These are phyloP conservation scores for Epithemia pelagica DNA, from an alignment of 108 stramenopile genomes.

Conservation along the genomic window DNA sequence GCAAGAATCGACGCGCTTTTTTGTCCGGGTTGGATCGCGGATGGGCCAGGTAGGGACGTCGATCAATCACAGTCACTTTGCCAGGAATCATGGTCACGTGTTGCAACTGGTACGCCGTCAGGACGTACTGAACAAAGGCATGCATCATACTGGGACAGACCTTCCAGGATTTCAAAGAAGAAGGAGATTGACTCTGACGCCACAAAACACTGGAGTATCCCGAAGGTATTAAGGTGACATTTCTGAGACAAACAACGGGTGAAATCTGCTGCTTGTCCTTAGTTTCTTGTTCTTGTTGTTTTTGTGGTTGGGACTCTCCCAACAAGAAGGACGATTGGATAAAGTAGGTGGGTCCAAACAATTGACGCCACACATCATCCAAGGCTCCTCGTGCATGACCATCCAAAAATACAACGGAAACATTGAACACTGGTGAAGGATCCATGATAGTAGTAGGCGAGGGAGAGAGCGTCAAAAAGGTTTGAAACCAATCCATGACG, in stretches of 20 bases:
- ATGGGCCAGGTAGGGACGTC: slow-evolving; percentile 31
- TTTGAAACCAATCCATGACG: slow-evolving; percentile 39
- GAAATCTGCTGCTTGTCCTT: background rate
- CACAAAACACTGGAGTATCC: slow-evolving; percentile 25
- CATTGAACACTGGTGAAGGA: too few species aligned
- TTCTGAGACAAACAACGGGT: background rate
- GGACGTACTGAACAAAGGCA: slow-evolving; percentile 24
- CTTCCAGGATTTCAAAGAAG: too few species aligned
- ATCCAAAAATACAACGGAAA: slow-evolving; percentile 29
- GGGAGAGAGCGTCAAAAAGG: slow-evolving; percentile 12
- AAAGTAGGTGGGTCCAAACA: slow-evolving; percentile 30
- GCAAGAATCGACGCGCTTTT: slow-evolving; percentile 1
- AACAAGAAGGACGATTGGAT: slow-evolving; percentile 19
- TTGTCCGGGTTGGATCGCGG: slow-evolving; percentile 9
- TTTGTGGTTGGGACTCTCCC: background rate
- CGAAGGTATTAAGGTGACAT: slow-evolving; percentile 16
- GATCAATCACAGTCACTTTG: slow-evolving; percentile 28
- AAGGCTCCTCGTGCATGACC: slow-evolving; percentile 32
- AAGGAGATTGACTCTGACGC: background rate
- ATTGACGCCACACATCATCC: slow-evolving; percentile 24
- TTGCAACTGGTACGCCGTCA: slow-evolving; percentile 19
- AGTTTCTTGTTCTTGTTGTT: background rate
- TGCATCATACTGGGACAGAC: background rate
- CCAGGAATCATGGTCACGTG: slow-evolving; percentile 13
- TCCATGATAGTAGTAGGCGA: too few species aligned